Base-by-base conservation (phyloP, 495 filamentous ascomycete genomes). In the Penicillium antarcticum region DNA sequence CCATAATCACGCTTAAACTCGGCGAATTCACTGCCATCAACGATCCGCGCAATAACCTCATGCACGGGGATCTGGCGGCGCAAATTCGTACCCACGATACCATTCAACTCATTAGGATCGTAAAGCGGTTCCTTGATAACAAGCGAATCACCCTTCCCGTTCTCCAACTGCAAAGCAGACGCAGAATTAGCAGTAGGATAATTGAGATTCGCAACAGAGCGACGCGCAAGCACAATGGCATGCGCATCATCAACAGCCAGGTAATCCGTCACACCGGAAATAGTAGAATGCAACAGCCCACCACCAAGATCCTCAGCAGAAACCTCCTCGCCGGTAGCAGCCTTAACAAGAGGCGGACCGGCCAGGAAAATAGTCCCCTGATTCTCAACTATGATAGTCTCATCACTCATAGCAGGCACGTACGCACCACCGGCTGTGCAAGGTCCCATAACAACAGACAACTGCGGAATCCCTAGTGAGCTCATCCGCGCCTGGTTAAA, bases 1-100 rank as follows among this genome's bases (percentile, higher is more conserved):
- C 94, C 94, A 71, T 95, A 98, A 69, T 88, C 83, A 34, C 86
- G 84, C 71, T 98, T 98, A 78, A 97, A 98, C 67, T 97, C 95
- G 33, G 89, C 77, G 61, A 98, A 96, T 44, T 84, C 81, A 39
- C 85, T 89, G 23, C 89, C 89, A 71, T 98, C 94, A 36, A 97
- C 94, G 44, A 97, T 88, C 38, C 95, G 84, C 4, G 92, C 89
- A 58, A 98, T 96, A 32, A 98, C 84, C 62, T 97, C 94, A 63
- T 89, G 88, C 18, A 86, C 88, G 29, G 87, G 85, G 26, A 97
- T 83, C 3, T 87, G 88, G 52, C 86, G 86, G 35, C 90, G 84
- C 21, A 96, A 80, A 67, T 95, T 96, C 9, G 89, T 91, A 23
- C 88, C 88, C 0, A 91, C 89, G 54, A 98, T 92, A 17, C 94